Evolutionary conservation across 768 basidiomycete species (phyloP), one percentile per base, ranked within the genome.

Genomic region (Lactarius quietus): DNA sequence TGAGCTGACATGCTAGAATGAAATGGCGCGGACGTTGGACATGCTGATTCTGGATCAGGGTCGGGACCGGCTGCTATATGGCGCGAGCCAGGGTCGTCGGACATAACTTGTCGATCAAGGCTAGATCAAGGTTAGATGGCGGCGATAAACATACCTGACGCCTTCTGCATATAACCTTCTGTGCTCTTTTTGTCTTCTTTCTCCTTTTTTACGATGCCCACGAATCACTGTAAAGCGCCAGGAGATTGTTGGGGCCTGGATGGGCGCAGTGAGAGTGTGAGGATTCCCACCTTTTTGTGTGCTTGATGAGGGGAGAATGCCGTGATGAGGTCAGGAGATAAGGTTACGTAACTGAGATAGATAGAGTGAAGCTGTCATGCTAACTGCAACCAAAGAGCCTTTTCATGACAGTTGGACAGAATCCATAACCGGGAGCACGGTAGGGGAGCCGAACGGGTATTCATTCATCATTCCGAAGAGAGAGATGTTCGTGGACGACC

Each of bases 21-120:
- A 1, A 12, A n/a, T n/a, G n/a, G n/a, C n/a, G n/a, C n/a, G n/a
- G n/a, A n/a, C n/a, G n/a, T n/a, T n/a, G n/a, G n/a, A n/a, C n/a
- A n/a, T n/a, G n/a, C n/a, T n/a, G n/a, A n/a, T n/a, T n/a, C n/a
- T n/a, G n/a, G n/a, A n/a, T n/a, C n/a, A n/a, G n/a, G n/a, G n/a
- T n/a, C n/a, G n/a, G n/a, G n/a, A n/a, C n/a, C n/a, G n/a, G n/a
- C n/a, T n/a, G n/a, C n/a, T n/a, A n/a, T n/a, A n/a, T n/a, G n/a
- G n/a, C n/a, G n/a, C n/a, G n/a, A n/a, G n/a, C n/a, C n/a, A n/a
- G n/a, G n/a, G n/a, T n/a, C n/a, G n/a, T n/a, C n/a, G n/a, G n/a
- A n/a, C n/a, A n/a, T n/a, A n/a, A n/a, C n/a, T n/a, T n/a, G n/a
- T 79, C 76, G 2, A 63, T 83, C 33, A 74, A 72, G 18, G 74